Evolutionary conservation across 352 stramenopile species (phyloP).

Genomic region (Pythium myriotylum): DNA sequence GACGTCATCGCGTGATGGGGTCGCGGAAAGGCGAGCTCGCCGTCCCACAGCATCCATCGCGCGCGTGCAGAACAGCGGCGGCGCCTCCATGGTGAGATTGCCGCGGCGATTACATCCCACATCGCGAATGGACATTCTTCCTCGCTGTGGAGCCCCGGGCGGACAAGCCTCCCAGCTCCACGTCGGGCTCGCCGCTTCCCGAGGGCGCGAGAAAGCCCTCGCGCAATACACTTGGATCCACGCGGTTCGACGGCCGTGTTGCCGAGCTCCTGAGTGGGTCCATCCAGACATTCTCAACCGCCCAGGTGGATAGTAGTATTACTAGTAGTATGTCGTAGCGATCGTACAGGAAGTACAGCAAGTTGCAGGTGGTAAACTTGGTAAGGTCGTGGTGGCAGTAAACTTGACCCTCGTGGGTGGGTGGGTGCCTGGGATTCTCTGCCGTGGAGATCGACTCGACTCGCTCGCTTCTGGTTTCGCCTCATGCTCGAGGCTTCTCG

Average conservation of each 20-base stretch:
- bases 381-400: too few species aligned
- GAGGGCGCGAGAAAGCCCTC: too few species aligned
- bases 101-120: constrained; percentile 6
- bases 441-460: too few species aligned
- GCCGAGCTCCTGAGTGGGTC: not conserved
- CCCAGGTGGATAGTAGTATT: too few species aligned
- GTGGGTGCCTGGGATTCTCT: too few species aligned
- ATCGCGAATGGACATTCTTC: constrained; percentile 29
- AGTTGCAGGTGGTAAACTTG: too few species aligned
- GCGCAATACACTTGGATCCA: too few species aligned
- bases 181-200: too few species aligned
- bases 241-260: not conserved
- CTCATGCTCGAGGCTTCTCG: not conserved
- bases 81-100: not conserved
- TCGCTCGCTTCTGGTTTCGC: not conserved
- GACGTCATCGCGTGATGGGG: constrained; percentile 12
- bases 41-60: constrained; percentile 4
- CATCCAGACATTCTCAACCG: constrained; percentile 1
- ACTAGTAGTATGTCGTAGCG: too few species aligned
- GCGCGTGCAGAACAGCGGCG: not conserved
- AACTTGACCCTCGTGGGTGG: too few species aligned
- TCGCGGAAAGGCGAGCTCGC: constrained; percentile 13
- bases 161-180: not conserved
- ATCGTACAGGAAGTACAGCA: too few species aligned
- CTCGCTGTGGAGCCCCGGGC: not conserved